Base-by-base conservation (phyloP, 805 yeast species). In the Cyberlindnera xishuangbannaensis region DNA sequence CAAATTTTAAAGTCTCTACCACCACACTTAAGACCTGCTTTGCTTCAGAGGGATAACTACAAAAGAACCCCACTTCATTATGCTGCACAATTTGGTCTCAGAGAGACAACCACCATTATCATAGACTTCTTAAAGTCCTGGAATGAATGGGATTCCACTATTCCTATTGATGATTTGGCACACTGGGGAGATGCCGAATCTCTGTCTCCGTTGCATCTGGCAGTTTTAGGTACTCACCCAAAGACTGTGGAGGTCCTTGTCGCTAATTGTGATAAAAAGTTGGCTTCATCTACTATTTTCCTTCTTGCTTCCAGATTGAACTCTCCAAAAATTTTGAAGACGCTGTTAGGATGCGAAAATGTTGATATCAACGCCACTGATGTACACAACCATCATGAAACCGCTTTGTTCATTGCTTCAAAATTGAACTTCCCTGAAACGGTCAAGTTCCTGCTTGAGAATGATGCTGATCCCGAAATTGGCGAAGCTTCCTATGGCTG, bases 1-100 rank as follows among this genome's bases (percentile, higher is more conserved):
- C 75, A 76, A 50, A 67, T 86, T 20, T 65, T 87, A 34, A 62
- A 67, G 12, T 66, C 69, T 28, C 55, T 86, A 15, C 76, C 75
- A 2, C 65, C 68, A 2, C 70, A 68, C 41, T 61, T 75, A 40
- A 69, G 78, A 39, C 60, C 67, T 16, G 68, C 71, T 3, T 62
- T 88, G 15, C 59, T 78, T 29, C 78, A 81, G 32, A 73, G 71
- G 27, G 97, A 88, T 55, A 77, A 73, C 38, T 83, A 85, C 52
- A 68, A 67, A 41, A 70, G 96, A 40, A 83, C 95, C 0, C 95
- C 97, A 0, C 62, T 90, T 35, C 97, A 90, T 59, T 88, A 88
- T 55, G 79, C 95, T 14, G 78, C 92, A 3, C 92, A 85, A 48
- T 86, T 78, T 55, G 97, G 97, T 0, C 64, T 88, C 36, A 74